Base-by-base conservation (phyloP, 2,329 filamentous ascomycete species). In the Diplodia sapinea region DNA sequence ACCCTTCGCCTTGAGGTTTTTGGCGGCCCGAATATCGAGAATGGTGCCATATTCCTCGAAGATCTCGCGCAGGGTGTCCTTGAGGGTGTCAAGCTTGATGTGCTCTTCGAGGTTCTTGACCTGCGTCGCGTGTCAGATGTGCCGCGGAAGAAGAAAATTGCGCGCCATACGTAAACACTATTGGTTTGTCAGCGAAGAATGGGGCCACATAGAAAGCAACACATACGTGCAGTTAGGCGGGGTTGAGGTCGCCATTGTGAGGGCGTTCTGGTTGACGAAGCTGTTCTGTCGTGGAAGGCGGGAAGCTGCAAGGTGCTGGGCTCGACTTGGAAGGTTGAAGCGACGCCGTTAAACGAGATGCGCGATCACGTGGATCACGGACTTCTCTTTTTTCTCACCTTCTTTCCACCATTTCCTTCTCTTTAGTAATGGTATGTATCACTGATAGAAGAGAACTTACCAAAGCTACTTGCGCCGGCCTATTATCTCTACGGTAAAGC, bases 41-140 rank as follows among this genome's bases (percentile, higher is more conserved):
- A 97, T 88, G 68, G 84, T 89, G 70, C 95, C 95, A 79, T 95
- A 97, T 79, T 96, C 92, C 70, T 89, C 89, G 81, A 98, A 98
- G 74, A 98, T 85, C 70, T 89, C 88, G 26, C 81, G 82, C 17
- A 99, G 85, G 0, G 91, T 87, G 71, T 90, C 86, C 71, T 89
- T 91, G 65, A 98, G 84, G 11, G 87, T 81, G 40, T 93, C 90
- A 68, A 92, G 85, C 79, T 96, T 97, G 79, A 96, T 89, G 76
- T 91, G 89, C 84, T 98, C 95, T 81, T 97, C 92, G 68, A 99
- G 88, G 78, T 97, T 97, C 74, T 90, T 91, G 70, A 87, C 82
- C 66, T 68, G 66, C 40, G 29, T 26, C 26, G 38, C 26, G 12
- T 54, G 47, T 68, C 54, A 68, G 66, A 26, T 54, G 13, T 11